phyloP scores from a whole-genome alignment of 768 basidiomycete species.

The Russula dissimulans region DNA sequence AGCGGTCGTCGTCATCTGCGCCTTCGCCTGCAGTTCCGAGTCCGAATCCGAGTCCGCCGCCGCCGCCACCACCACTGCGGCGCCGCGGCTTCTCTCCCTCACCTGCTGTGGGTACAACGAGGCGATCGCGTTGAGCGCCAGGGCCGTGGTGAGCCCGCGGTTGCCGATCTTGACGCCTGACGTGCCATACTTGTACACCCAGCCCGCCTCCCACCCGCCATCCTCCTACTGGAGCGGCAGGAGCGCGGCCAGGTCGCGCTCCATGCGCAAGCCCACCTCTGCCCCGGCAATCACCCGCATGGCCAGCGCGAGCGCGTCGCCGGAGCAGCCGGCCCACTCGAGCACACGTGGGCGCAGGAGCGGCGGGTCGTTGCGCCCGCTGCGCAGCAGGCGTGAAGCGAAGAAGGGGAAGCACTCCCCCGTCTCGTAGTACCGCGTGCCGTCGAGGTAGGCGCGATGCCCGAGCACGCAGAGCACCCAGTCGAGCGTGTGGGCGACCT shows the following conservation, averaged over 20 bases:
- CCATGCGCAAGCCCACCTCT: conserved; percentile 33
- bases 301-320: conserved; percentile 46
- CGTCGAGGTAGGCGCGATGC: conserved; percentile 45
- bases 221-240: conserved; percentile 43
- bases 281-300: conserved; percentile 46
- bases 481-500: conserved; percentile 36
- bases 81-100: no score
- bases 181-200: conserved; percentile 48
- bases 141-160: conserved; percentile 44
- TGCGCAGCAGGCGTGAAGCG: conserved; percentile 36
- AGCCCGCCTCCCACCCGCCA: conserved; percentile 46
- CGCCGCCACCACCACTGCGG: background rate
- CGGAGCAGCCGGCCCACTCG: conserved; percentile 41
- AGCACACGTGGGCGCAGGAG: conserved; percentile 37
- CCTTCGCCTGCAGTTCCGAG: no score
- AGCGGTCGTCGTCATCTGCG: background rate
- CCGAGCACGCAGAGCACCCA: conserved; percentile 44
- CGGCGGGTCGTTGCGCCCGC: conserved; percentile 28
- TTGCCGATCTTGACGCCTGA: conserved; percentile 43
- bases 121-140: conserved; percentile 43
- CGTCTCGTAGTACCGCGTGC: conserved; percentile 46
- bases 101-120: conserved; percentile 20
- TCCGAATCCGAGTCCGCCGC: background rate
- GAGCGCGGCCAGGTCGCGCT: conserved; percentile 37
- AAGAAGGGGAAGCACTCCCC: conserved; percentile 47